Percentiles rank a stretch among this genome's conserved stretches.
Evolutionary conservation across 257 asterid genomes (phyloP).

Genomic region (Craterostigma plantagineum): DNA sequence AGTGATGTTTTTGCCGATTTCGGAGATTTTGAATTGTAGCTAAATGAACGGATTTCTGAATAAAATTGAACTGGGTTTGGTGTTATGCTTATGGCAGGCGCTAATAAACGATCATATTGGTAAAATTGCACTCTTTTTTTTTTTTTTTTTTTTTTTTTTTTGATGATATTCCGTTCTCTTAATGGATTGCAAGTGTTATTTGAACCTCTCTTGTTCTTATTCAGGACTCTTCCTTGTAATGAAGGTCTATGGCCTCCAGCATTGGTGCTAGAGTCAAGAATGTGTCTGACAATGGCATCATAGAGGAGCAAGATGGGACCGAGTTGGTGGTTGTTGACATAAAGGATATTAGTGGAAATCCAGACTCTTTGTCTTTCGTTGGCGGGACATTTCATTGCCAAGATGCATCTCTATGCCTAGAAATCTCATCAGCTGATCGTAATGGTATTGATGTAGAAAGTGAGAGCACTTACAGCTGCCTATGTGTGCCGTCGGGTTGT

Average conservation of each 20-base stretch:
- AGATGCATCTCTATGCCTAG: slow-evolving; percentile 11
- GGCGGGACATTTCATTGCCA: slow-evolving; percentile 12
- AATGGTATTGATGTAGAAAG: slow-evolving; percentile 25
- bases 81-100: no score
- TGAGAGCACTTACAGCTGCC: slow-evolving; percentile 37
- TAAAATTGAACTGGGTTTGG: no score
- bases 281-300: no score
- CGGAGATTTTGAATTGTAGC: no score
- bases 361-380: slow-evolving; percentile 10
- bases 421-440: no score
- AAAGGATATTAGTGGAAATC: slow-evolving; percentile 9
- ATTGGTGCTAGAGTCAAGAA: no score
- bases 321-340: no score
- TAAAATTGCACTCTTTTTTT: neutral
- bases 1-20: no score
- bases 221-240: slow-evolving; percentile 17
- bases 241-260: slow-evolving; percentile 26
- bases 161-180: neutral
- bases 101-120: no score
- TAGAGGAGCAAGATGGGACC: slow-evolving; percentile 9
- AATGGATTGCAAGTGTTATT: neutral
- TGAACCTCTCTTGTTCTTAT: neutral
- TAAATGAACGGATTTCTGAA: no score
- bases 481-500: slow-evolving; percentile 23
- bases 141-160: neutral